Conservation (phyloP, 2,329 filamentous ascomycete genomes). For the Botryotinia narcissicola region DNA sequence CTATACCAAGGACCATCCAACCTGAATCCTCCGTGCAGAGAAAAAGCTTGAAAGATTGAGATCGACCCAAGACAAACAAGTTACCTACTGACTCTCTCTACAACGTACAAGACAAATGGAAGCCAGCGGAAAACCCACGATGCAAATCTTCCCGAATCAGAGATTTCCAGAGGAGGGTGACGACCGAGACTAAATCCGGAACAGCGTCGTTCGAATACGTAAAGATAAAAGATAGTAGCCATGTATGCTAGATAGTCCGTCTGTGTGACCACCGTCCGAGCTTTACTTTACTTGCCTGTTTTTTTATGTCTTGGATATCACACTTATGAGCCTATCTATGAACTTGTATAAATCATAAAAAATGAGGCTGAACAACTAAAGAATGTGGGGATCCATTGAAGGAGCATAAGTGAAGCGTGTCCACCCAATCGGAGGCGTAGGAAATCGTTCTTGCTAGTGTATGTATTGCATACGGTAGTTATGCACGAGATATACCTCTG, state of each 20-base stretch:
- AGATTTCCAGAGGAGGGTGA: conserved; percentile 7
- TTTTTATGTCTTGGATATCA: background rate
- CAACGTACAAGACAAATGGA: background rate
- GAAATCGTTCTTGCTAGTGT: background rate
- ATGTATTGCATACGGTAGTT: background rate
- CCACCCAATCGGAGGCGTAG: background rate
- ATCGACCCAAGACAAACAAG: background rate
- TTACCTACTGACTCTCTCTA: too few relatives aligned
- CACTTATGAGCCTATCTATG: background rate
- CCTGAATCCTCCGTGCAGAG: background rate
- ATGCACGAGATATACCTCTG: background rate
- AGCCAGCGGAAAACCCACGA: background rate
- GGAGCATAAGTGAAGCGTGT: background rate
- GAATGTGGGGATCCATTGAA: background rate
- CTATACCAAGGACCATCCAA: too few relatives aligned
- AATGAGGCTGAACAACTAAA: conserved; percentile 1
- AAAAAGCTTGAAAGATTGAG: background rate
- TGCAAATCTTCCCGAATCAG: background rate
- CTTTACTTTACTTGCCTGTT: background rate
- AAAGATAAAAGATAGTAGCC: background rate
- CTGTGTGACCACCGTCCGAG: background rate
- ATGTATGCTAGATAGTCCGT: background rate
- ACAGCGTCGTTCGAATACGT: background rate
- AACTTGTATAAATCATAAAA: background rate
- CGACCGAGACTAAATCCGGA: conserved; percentile 7